phyloP scores from a whole-genome alignment of 306 rosid genomes.

The Lithocarpus polystachyus region DNA sequence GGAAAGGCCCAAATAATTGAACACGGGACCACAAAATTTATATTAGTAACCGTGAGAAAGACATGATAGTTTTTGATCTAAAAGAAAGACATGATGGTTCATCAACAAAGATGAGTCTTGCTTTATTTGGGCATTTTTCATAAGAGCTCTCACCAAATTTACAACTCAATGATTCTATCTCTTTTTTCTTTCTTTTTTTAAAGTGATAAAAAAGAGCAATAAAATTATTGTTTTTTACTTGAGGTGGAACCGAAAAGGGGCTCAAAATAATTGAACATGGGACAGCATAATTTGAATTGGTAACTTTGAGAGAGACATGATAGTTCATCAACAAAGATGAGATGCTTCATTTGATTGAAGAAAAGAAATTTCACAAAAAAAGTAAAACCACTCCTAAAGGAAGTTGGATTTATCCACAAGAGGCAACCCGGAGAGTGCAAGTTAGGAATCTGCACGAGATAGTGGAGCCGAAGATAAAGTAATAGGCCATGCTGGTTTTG shows the following conservation, averaged over 20 bases:
- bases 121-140: too few relatives aligned
- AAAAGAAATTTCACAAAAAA: constrained; percentile 32
- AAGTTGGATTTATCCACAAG: constrained; percentile 23
- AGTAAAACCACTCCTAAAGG: constrained; percentile 17
- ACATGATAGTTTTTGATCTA: too few relatives aligned
- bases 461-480: constrained; percentile 42
- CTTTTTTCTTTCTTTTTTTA: neutral
- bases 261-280: constrained; percentile 45
- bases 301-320: constrained; percentile 51
- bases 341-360: constrained; percentile 40
- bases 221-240: neutral
- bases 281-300: constrained; percentile 26
- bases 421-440: constrained; percentile 33
- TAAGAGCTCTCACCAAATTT: too few relatives aligned
- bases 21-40: constrained; percentile 12
- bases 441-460: constrained; percentile 37
- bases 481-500: neutral
- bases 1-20: constrained; percentile 14
- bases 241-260: constrained; percentile 27
- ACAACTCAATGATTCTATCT: too few relatives aligned
- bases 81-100: neutral
- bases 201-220: neutral
- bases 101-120: neutral
- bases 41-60: neutral
- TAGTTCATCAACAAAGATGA: constrained; percentile 50